Base-by-base conservation (phyloP, 306 rosid genomes). In the Glycine soja region DNA sequence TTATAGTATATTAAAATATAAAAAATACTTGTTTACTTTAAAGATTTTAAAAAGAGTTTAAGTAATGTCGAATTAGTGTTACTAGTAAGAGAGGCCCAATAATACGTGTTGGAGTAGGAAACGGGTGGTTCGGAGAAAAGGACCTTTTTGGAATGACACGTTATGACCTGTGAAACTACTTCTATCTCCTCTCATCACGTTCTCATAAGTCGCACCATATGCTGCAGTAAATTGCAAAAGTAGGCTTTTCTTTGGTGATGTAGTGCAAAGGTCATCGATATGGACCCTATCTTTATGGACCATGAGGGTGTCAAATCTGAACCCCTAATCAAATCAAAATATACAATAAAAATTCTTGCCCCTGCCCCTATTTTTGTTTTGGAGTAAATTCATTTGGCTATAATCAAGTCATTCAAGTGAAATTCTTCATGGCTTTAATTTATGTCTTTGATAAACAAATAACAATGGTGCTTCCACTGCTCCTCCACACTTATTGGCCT, bases 111-210 rank as follows among this genome's bases (percentile, higher is more conserved):
- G 36, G 72, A 32, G 53, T 10, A 65, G 16, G 61, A 76, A 89
- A 92, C 92, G 91, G 93, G 93, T 92, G 88, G 88, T 77, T 16
- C 10, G 45, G 13, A 71, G 75, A 86, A 53, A 83, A 71, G n/a
- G 70, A 52, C 69, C 19, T 40, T 76, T 54, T 75, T 7, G 12
- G 77, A 74, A 65, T 65, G 70, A 54, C 38, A 40, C 45, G 52
- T 53, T 42, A 62, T 58, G 80, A 46, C 63, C 24, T 48, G 53
- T 42, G 75, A 46, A 18, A 18, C 75, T 59, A 38, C 3, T 38
- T 24, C 18, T 14, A 30, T 51, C 69, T 56, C 67, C 16, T 46
- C 46, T 45, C 74, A 66, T 79, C 81, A 38, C 72, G 57, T 76
- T 24, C 76, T 74, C 54, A 45, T 61, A 15, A 11, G 43, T 57